Conservation (phyloP, 371 early-diverging fungal species). For the Coemansia sp. region DNA sequence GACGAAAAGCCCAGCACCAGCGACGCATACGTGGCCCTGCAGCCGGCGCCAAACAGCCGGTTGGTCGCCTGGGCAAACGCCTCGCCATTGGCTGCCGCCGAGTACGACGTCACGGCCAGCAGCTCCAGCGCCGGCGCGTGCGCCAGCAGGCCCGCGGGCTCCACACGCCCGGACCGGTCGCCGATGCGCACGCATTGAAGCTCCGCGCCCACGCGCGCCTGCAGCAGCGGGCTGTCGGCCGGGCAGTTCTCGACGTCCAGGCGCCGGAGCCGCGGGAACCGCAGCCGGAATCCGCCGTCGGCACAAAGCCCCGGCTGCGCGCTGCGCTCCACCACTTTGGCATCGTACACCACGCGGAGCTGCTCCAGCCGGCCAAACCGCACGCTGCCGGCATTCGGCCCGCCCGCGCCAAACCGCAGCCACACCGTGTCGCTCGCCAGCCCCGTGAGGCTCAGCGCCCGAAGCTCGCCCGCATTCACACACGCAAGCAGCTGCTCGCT, state of each 20-base stretch:
- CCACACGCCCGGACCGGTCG: background rate
- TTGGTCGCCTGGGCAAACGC: background rate
- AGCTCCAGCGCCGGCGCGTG: background rate
- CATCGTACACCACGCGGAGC: too few relatives aligned
- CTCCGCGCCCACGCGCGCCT: conserved; percentile 8
- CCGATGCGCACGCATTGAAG: background rate
- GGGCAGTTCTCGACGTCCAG: conserved; percentile 13
- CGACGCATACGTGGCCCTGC: background rate
- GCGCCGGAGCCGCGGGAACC: background rate
- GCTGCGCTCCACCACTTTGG: too few relatives aligned
- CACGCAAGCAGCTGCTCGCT: too few relatives aligned
- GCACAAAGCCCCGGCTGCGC: too few relatives aligned
- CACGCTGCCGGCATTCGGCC: too few relatives aligned
- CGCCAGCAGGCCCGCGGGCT: background rate
- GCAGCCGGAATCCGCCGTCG: background rate
- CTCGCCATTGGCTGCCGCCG: background rate
- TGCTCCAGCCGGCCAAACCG: too few relatives aligned
- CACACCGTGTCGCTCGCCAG: too few relatives aligned
- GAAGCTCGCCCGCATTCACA: too few relatives aligned
- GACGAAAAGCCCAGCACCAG: conserved; percentile 1
- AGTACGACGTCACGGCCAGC: background rate
- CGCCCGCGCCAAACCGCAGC: too few relatives aligned
- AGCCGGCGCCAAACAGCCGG: background rate
- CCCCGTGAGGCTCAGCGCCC: too few relatives aligned
- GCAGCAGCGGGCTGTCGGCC: conserved; percentile 3